Percentiles rank a stretch among this genome's conserved stretches.
These are phyloP conservation scores for Chaetomium fimeti DNA, from an alignment of 495 filamentous ascomycete genomes.

Conservation along the genomic window DNA sequence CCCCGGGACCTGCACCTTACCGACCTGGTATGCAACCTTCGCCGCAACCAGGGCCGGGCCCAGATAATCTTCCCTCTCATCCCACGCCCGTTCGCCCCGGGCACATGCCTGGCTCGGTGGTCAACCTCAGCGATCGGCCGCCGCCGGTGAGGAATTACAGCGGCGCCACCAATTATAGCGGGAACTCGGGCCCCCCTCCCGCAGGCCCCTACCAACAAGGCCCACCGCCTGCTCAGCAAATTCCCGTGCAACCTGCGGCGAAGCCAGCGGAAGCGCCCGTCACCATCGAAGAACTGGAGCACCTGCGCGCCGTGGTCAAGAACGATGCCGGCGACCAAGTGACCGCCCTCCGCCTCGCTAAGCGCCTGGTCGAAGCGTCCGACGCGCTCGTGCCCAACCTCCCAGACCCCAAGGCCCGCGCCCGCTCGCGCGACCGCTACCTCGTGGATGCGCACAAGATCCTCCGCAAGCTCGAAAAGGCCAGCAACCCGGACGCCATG, in stretches of 20 bases:
- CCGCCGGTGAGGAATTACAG: constrained; percentile 73
- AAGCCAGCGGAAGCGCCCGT: constrained; percentile 56
- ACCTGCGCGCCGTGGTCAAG: constrained; percentile 63
- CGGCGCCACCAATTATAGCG: constrained; percentile 41
- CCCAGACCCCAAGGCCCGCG: constrained; percentile 70
- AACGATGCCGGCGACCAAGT: constrained; percentile 68
- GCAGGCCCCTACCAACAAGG: neutral
- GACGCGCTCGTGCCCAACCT: constrained; percentile 68
- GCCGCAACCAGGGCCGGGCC: constrained; percentile 29
- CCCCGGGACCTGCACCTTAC: constrained; percentile 37
- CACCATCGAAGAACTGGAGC: constrained; percentile 74
- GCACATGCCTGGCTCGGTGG: constrained; percentile 57
- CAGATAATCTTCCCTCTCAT: constrained; percentile 71
- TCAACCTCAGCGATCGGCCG: constrained; percentile 56
- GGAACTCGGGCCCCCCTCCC: constrained; percentile 25
- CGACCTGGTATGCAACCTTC: constrained; percentile 29
- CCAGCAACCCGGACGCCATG: constrained; percentile 73
- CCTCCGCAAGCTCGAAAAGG: constrained; percentile 75
- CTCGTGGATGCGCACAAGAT: constrained; percentile 83
- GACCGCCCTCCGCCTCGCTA: constrained; percentile 69
- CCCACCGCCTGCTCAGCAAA: constrained; percentile 28
- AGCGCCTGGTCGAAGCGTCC: constrained; percentile 83
- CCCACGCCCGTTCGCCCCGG: constrained; percentile 80
- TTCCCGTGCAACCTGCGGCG: constrained; percentile 19
- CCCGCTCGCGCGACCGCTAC: constrained; percentile 79